A percentile compares a stretch with the other conserved stretches of the same genome.
These are phyloP conservation scores for Sclerotinia minor DNA, from an alignment of 2,329 filamentous ascomycete genomes.

Conservation along the genomic window DNA sequence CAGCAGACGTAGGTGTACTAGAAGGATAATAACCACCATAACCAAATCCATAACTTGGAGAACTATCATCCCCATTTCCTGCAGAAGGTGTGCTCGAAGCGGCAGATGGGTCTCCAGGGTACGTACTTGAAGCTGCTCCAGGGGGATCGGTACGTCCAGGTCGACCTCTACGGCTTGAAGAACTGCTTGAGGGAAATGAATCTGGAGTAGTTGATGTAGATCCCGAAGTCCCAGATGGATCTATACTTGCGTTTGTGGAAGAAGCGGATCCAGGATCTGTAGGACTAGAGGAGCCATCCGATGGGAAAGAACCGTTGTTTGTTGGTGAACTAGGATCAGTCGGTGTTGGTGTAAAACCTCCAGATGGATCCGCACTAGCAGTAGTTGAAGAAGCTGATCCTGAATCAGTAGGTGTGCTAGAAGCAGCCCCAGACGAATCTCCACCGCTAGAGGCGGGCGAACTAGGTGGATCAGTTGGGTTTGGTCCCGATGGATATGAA, in stretches of 20 bases:
- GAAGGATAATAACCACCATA: constrained; percentile 10
- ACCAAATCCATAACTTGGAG: not conserved
- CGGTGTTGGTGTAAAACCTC: not conserved
- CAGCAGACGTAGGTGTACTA: not conserved
- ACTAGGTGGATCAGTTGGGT: not conserved
- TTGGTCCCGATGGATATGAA: not conserved
- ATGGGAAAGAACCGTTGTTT: not conserved
- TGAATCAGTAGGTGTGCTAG: not conserved
- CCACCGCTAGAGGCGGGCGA: not conserved
- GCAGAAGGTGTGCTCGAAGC: not conserved
- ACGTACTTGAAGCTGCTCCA: not conserved
- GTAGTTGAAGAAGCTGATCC: constrained; percentile 1
- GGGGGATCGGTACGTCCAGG: not conserved
- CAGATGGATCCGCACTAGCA: not conserved
- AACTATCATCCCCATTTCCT: not conserved
- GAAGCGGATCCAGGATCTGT: not conserved
- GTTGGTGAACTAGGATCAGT: not conserved
- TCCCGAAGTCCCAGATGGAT: not conserved
- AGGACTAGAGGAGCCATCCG: not conserved
- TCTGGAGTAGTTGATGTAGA: not conserved
- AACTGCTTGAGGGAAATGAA: not conserved
- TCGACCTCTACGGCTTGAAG: not conserved
- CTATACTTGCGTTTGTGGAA: constrained; percentile 7
- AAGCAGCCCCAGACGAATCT: not conserved
- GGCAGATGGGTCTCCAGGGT: not conserved